Base-by-base conservation (phyloP, 768 basidiomycete genomes). In the Astraeus odoratus region DNA sequence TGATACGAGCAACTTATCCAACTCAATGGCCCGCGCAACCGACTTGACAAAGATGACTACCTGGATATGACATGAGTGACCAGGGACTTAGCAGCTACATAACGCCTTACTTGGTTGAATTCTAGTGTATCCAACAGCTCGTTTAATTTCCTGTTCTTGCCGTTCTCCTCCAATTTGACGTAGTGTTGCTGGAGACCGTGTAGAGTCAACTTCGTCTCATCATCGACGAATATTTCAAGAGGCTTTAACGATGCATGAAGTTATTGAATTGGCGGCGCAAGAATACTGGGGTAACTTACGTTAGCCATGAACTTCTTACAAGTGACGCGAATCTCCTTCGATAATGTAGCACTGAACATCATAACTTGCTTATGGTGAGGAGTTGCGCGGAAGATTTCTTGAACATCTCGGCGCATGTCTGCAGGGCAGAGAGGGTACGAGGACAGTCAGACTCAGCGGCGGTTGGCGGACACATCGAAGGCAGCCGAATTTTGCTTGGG, bases 351-450 rank as follows among this genome's bases (percentile, higher is more conserved):
- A 57, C 92, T 95, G 76, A 99, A 99, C 96, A 99, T 99, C 96
- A 99, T 99, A 55, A 99, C 96, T 76, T 99, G 95, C 75, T 99
- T 99, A 78, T 96, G 93, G 68, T 96, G 95, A 41, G 96, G 96
- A 16, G 96, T 98, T 15, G 91, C 80, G 58, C 95, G 86, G 80
- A 98, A 99, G 59, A 99, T 98, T 73, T 99, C 96, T 81, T 99
- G 96, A 53, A 99, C 95, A 65, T 99, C 96, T 63, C 96, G 91
- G 73, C 96, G 95, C 96, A 99, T 99, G 84, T 98, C 96, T 99
- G 61, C 52, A 76, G 73, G 74, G 72, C 72, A 77, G 70, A 51
- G 74, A 49, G 20, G 27, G 40, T 27, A 42, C 48, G 48, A 76
- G 76, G 73, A 77, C 64, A 63, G 80, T 83, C 76, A 83, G 80